These are phyloP conservation scores for Marsdenia floribunda DNA, from an alignment of 257 asterid species.

Conservation along the genomic window DNA sequence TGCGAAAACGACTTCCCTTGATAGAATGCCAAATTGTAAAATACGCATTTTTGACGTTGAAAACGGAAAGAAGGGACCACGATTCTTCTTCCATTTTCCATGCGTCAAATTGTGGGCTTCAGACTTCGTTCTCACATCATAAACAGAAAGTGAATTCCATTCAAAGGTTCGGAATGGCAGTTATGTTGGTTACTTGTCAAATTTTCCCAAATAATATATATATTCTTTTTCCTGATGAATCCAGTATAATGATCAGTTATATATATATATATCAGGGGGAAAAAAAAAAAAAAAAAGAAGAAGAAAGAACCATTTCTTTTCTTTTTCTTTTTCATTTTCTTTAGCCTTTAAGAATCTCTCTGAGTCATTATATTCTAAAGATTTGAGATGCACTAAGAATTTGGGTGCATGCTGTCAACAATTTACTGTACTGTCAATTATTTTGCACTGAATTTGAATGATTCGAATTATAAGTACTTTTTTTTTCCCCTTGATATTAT, in stretches of 20 bases:
- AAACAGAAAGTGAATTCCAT: conserved; percentile 26
- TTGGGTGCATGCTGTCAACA: not conserved
- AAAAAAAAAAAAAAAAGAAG: too few species aligned
- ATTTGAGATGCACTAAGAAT: not conserved
- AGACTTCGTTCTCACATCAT: conserved; percentile 19
- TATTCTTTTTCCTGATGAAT: conserved; percentile 13
- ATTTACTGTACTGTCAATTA: not conserved
- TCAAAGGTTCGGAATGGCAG: conserved; percentile 29
- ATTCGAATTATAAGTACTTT: too few species aligned
- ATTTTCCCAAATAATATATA: conserved; percentile 3
- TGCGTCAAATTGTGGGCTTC: conserved; percentile 1
- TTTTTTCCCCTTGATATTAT: too few species aligned
- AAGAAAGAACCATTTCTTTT: not conserved
- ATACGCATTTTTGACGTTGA: not conserved
- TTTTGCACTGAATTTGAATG: not conserved
- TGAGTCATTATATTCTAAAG: not conserved
- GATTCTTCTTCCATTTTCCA: conserved; percentile 1
- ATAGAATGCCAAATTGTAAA: not conserved
- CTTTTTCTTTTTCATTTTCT: not conserved
- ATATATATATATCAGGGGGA: too few species aligned
- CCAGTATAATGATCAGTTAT: not conserved
- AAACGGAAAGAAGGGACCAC: conserved; percentile 5
- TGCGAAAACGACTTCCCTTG: not conserved
- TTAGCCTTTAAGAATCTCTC: not conserved
- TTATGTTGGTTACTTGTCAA: conserved; percentile 51